phyloP scores from a whole-genome alignment of 768 basidiomycete genomes.

The Austroboletus eburneus region DNA sequence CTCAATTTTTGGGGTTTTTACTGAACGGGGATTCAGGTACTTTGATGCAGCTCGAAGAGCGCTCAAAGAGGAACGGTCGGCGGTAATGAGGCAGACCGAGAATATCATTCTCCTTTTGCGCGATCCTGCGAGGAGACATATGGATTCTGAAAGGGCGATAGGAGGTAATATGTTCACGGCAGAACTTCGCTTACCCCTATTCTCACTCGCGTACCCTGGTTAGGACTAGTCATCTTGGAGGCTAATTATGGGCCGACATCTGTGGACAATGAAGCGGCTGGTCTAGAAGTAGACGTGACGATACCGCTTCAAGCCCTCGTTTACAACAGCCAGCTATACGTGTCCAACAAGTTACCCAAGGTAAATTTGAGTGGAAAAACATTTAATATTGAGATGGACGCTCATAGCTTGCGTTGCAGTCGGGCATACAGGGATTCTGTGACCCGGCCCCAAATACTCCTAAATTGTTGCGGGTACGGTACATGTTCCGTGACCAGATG shows the following conservation, averaged over 20 bases:
- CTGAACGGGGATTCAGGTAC: slow-evolving; percentile 43
- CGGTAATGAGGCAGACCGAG: slow-evolving; percentile 58
- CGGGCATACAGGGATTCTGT: slow-evolving; percentile 80
- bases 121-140: slow-evolving; percentile 62
- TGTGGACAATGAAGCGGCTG: slow-evolving; percentile 45
- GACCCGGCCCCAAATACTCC: slow-evolving; percentile 74
- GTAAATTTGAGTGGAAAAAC: slow-evolving; percentile 31
- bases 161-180: slow-evolving; percentile 47
- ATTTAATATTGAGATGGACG: not conserved
- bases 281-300: slow-evolving; percentile 71
- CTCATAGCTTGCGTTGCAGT: slow-evolving; percentile 34
- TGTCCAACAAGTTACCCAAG: slow-evolving; percentile 74
- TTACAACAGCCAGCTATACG: slow-evolving; percentile 69
- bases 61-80: slow-evolving; percentile 60
- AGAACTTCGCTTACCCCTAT: slow-evolving; percentile 4
- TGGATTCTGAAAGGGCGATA: slow-evolving; percentile 57
- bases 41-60: slow-evolving; percentile 61
- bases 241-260: slow-evolving; percentile 67
- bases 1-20: slow-evolving; percentile 9
- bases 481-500: slow-evolving; percentile 66
- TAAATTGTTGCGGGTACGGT: slow-evolving; percentile 69
- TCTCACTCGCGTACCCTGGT: slow-evolving; percentile 10
- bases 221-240: slow-evolving; percentile 74
- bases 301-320: slow-evolving; percentile 80
- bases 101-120: slow-evolving; percentile 60